phyloP scores from a whole-genome alignment of 768 basidiomycete genomes.

The Psilocybe azurescens region DNA sequence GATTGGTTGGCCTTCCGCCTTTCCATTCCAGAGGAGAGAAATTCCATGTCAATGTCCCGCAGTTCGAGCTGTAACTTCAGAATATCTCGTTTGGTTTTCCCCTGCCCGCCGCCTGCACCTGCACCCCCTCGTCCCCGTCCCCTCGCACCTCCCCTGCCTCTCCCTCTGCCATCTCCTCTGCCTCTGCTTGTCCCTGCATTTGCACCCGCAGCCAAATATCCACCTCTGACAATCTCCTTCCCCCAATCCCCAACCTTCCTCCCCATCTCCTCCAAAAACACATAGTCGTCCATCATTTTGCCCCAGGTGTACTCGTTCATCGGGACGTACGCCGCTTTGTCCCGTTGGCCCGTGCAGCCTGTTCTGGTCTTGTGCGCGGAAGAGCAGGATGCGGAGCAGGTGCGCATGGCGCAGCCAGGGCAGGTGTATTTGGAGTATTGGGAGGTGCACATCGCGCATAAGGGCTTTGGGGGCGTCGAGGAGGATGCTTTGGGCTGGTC shows the following conservation, averaged over 20 bases:
- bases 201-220: conserved; percentile 45
- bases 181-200: conserved; percentile 32
- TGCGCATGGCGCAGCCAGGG: conserved; percentile 72
- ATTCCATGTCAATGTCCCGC: conserved; percentile 73
- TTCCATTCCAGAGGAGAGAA: conserved; percentile 86
- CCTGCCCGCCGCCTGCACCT: conserved; percentile 29
- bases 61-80: conserved; percentile 72
- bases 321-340: conserved; percentile 75
- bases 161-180: conserved; percentile 28
- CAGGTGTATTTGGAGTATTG: conserved; percentile 73
- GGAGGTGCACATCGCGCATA: conserved; percentile 57
- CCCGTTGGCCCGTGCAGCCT: conserved; percentile 73
- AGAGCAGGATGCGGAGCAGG: conserved; percentile 78
- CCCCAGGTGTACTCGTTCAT: conserved; percentile 89
- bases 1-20: conserved; percentile 80
- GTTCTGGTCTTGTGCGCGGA: conserved; percentile 64
- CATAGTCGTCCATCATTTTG: conserved; percentile 88
- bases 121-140: conserved; percentile 29
- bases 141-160: conserved; percentile 27
- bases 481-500: conserved; percentile 24
- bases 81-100: conserved; percentile 65
- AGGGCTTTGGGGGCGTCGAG: conserved; percentile 24
- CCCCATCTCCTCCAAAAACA: conserved; percentile 83
- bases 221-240: conserved; percentile 66
- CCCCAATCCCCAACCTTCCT: conserved; percentile 80